Evolutionary conservation across 2,329 filamentous ascomycete species (phyloP).

Genomic region (Geosmithia flava): DNA sequence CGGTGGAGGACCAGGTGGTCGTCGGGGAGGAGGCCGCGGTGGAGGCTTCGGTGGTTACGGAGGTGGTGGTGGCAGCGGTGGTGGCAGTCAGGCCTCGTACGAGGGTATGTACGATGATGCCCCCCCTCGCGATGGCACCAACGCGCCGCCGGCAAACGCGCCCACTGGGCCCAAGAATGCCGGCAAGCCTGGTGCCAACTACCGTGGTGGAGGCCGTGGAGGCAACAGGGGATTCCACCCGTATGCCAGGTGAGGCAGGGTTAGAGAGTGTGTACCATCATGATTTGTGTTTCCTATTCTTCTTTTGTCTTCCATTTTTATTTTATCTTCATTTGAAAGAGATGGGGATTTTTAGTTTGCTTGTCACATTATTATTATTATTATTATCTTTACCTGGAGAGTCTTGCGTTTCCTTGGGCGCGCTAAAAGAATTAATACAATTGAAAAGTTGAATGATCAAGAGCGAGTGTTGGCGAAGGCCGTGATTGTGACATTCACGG

Average conservation of each 20-base stretch:
- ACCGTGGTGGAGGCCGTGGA: conserved; percentile 77
- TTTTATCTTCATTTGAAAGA: not conserved
- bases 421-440: no score
- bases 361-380: not conserved
- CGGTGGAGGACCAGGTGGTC: conserved; percentile 25
- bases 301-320: not conserved
- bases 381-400: no score
- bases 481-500: not conserved
- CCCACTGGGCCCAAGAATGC: conserved; percentile 96
- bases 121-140: conserved; percentile 61
- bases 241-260: conserved; percentile 35
- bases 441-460: no score
- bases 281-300: not conserved
- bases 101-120: conserved; percentile 98
- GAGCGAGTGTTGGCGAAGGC: not conserved
- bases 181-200: conserved; percentile 82
- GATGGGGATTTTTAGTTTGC: not conserved
- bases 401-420: no score
- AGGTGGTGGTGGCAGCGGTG: conserved; percentile 16
- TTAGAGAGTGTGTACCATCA: not conserved
- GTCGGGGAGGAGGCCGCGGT: conserved; percentile 16
- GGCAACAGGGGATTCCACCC: conserved; percentile 68
- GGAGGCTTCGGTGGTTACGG: conserved; percentile 13
- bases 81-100: conserved; percentile 63
- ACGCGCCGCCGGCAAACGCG: conserved; percentile 44